Conservation (phyloP, 1,284 basidiomycete genomes). For the Cutaneotrichosporon sp. region DNA sequence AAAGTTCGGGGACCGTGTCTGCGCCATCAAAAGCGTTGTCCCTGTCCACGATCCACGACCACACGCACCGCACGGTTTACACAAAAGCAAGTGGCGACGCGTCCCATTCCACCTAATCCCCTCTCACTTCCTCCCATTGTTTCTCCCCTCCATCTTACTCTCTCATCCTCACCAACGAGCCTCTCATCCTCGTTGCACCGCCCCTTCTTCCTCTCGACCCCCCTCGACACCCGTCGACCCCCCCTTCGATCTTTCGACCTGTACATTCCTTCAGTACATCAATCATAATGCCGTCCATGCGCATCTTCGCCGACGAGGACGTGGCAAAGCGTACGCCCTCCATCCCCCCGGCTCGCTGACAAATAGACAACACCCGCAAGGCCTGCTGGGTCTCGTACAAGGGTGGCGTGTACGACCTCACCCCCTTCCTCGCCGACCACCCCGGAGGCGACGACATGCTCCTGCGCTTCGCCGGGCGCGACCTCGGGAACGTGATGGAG, state of each 20-base stretch:
- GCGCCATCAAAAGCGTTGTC: too few species aligned
- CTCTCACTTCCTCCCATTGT: not conserved
- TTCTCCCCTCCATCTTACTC: not conserved
- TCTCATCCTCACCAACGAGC: not conserved
- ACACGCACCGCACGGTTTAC: not conserved
- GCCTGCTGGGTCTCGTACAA: conserved; percentile 52
- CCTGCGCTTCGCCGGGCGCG: conserved; percentile 73
- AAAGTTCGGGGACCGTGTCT: too few species aligned
- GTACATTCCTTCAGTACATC: conserved; percentile 1
- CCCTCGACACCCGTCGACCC: not conserved
- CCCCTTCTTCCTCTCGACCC: not conserved
- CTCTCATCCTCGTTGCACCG: not conserved
- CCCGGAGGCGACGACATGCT: conserved; percentile 59
- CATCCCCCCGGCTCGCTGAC: not conserved
- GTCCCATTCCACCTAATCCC: not conserved
- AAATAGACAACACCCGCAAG: conserved; percentile 41
- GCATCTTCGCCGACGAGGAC: conserved; percentile 45
- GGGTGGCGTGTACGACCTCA: conserved; percentile 57
- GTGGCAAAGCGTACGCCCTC: conserved; percentile 44
- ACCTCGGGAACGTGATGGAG: conserved; percentile 79
- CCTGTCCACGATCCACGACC: too few species aligned
- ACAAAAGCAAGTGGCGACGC: conserved; percentile 6
- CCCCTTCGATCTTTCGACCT: not conserved
- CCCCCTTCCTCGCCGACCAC: conserved; percentile 57
- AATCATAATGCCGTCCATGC: conserved; percentile 7